Evolutionary conservation across 768 basidiomycete species (phyloP).

Genomic region (Russula abietina): DNA sequence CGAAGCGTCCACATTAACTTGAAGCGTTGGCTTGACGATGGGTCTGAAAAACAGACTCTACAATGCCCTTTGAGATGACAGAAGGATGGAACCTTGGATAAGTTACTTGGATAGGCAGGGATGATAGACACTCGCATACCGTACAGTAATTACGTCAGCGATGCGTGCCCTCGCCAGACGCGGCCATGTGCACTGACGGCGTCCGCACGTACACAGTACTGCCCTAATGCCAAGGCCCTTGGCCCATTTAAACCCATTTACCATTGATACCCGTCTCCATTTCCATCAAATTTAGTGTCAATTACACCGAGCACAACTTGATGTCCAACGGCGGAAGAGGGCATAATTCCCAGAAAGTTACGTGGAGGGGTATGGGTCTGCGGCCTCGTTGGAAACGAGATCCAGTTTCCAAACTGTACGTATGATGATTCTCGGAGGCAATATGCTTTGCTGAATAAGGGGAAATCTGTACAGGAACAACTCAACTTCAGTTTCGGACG

Average conservation of each 20-base stretch:
- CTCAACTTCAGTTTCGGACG: neutral
- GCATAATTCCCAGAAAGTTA: neutral
- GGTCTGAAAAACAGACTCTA: too few species aligned
- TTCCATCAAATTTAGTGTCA: neutral
- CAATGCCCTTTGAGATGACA: too few species aligned
- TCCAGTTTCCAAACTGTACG: neutral
- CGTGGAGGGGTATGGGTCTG: slow-evolving; percentile 4
- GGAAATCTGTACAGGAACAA: neutral
- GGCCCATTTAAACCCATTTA: neutral
- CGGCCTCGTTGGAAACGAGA: slow-evolving; percentile 3
- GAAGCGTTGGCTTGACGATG: too few species aligned
- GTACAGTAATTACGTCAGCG: too few species aligned
- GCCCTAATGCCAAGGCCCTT: neutral
- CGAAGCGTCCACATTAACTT: too few species aligned
- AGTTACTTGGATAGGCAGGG: too few species aligned
- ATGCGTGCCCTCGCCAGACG: too few species aligned
- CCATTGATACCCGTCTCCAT: neutral
- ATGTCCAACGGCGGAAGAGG: neutral
- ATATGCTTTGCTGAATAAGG: neutral
- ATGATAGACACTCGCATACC: too few species aligned
- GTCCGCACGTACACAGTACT: too few species aligned
- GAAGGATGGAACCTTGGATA: too few species aligned
- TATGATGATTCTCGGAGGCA: neutral
- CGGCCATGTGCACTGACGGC: neutral
- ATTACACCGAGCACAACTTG: neutral